Conservation (phyloP, 768 basidiomycete genomes). For the Cystofilobasidium capitatum region DNA sequence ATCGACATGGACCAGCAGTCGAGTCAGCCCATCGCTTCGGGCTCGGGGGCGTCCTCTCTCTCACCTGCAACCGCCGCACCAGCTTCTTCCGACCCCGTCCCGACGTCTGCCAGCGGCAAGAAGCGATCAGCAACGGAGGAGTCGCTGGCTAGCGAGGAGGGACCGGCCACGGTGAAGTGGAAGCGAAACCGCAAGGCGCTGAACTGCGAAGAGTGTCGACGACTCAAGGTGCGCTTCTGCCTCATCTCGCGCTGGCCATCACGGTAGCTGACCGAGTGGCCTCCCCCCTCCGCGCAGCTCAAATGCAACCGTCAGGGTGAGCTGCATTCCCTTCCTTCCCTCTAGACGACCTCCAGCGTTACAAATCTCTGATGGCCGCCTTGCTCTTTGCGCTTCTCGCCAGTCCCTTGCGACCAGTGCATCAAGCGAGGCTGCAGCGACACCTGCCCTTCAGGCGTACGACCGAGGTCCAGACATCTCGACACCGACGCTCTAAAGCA, state of each 20-base stretch:
- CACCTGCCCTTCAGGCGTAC: neutral
- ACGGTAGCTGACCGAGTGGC: too few relatives aligned
- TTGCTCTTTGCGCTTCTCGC: neutral
- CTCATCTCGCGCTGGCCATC: too few relatives aligned
- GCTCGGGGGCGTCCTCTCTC: too few relatives aligned
- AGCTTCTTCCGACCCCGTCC: too few relatives aligned
- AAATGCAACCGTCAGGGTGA: neutral
- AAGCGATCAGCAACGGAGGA: too few relatives aligned
- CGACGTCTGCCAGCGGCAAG: too few relatives aligned
- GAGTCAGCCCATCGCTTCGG: too few relatives aligned
- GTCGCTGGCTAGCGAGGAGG: too few relatives aligned
- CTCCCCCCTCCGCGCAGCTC: neutral
- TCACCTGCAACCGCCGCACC: too few relatives aligned
- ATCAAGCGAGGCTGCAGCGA: neutral
- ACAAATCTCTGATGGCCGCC: too few relatives aligned
- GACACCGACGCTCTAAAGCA: neutral
- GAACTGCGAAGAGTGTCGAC: neutral
- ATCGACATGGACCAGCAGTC: too few relatives aligned
- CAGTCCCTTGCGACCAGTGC: conserved; percentile 5
- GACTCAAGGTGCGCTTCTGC: neutral
- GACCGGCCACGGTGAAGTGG: too few relatives aligned
- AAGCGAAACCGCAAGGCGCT: neutral
- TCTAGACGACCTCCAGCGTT: neutral
- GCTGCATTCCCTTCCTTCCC: neutral
- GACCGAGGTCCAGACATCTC: neutral